phyloP scores from a whole-genome alignment of 306 rosid genomes.

The Prunus dulcis region DNA sequence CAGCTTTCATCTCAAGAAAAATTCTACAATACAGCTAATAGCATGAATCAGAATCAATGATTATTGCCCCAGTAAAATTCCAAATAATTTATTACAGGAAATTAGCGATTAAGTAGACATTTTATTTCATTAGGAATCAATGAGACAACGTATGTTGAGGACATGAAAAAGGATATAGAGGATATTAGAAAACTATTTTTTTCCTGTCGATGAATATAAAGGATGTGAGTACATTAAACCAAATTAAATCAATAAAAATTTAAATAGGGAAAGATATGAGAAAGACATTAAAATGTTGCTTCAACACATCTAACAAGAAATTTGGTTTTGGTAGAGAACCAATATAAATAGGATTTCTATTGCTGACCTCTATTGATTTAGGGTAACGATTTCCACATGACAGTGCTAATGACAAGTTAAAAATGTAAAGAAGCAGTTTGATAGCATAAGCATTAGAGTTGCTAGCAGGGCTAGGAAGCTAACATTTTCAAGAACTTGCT shows the following conservation, averaged over 20 bases:
- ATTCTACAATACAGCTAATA: too few relatives aligned
- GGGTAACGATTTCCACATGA: not conserved
- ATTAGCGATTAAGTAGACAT: not conserved
- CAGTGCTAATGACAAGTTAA: not conserved
- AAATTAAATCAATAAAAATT: too few relatives aligned
- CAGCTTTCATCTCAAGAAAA: not conserved
- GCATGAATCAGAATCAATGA: not conserved
- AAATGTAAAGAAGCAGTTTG: not conserved
- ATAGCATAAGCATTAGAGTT: conserved; percentile 13
- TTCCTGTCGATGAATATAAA: too few relatives aligned
- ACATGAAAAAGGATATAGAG: too few relatives aligned
- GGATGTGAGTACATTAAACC: too few relatives aligned
- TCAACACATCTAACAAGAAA: too few relatives aligned
- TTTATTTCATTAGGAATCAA: not conserved
- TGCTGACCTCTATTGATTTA: not conserved
- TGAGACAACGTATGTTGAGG: too few relatives aligned
- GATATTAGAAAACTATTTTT: too few relatives aligned
- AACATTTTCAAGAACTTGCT: conserved; percentile 81
- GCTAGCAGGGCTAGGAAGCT: conserved; percentile 34
- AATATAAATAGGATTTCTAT: too few relatives aligned
- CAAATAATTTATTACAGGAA: not conserved
- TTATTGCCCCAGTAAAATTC: not conserved
- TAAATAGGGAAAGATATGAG: too few relatives aligned
- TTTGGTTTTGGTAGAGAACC: too few relatives aligned
- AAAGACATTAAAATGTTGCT: too few relatives aligned